Evolutionary conservation across 148 eudicot species (phyloP).

Genomic region (Oxyria digyna): DNA sequence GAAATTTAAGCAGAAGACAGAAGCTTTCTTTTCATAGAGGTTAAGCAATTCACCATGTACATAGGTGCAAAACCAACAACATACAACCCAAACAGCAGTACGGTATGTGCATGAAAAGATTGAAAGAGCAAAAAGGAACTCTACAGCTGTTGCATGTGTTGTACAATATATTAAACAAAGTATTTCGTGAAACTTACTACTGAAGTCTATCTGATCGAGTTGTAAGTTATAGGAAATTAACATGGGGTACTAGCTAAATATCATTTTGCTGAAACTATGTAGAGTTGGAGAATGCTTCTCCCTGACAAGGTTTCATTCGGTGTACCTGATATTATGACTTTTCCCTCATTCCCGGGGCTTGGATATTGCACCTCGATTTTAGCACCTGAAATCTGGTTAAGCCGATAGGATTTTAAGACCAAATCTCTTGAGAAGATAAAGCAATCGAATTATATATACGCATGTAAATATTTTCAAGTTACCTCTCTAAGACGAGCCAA

Average conservation of each 20-base stretch:
- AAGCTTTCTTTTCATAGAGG: neutral
- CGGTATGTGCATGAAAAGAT: neutral
- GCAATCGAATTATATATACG: neutral
- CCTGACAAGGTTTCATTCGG: slow-evolving; percentile 29
- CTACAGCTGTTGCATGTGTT: neutral
- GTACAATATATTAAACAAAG: neutral
- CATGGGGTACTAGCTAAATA: neutral
- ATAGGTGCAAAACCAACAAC: neutral
- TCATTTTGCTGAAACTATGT: slow-evolving; percentile 18
- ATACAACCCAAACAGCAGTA: neutral
- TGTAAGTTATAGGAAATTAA: neutral
- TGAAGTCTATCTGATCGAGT: neutral
- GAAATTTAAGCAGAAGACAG: neutral
- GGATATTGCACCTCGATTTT: slow-evolving; percentile 25
- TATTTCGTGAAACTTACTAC: neutral
- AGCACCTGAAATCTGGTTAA: slow-evolving; percentile 44
- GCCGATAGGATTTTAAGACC: neutral
- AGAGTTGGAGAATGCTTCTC: slow-evolving; percentile 41
- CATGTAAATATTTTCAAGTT: neutral
- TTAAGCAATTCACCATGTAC: neutral
- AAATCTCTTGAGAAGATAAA: neutral
- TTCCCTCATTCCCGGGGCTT: slow-evolving; percentile 24
- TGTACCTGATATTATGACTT: slow-evolving; percentile 43
- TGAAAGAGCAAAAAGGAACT: neutral
- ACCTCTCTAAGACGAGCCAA: slow-evolving; percentile 37